Evolutionary conservation across 768 basidiomycete genomes (phyloP), one percentile per base, ranked within the genome.

Genomic region (Gelatoporia subvermispora): DNA sequence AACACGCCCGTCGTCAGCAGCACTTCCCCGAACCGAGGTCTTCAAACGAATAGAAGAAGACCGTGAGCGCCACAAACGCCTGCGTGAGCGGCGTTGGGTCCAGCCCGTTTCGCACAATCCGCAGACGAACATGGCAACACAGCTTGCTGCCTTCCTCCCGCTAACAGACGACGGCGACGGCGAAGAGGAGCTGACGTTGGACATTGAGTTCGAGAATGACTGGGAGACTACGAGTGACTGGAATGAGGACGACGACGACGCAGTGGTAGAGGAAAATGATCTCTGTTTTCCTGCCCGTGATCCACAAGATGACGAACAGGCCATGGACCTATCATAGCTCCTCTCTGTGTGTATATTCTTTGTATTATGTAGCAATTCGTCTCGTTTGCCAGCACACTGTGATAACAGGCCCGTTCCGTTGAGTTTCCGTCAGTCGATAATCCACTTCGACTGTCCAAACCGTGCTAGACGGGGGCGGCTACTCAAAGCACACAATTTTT

Each of bases 1-100:
- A 3, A 48, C 54, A 25, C 41, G 66, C n/a, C 44, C 64, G n/a
- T 43, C 62, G 11, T 51, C 44, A 28, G 42, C 50, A 24, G 47
- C 45, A n/a, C 56, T 60, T 35, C 50, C 60, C 48, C 77, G 78
- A 8, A 67, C 70, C n/a, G 90, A 93, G 44, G 78, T 91, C 23
- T 77, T 90, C 60, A 83, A 85, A 50, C 84, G 91, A 11, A 92
- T 95, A 55, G 91, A 95, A 64, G 92, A 94, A 57, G 93, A 94
- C 64, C 75, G 92, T 2, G 93, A 94, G 59, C 79, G 93, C 53
- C 93, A 94, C 60, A 95, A 95, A 68, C 82, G 93, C 11, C 73
- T 95, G 2, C 81, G 92, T 40, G 93, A 95, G 64, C 80, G 88
- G 34, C 81, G 92, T 38, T 95, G 93, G 93, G 88, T 89, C n/a